These are phyloP conservation scores for Colletotrichum gloeosporioides DNA, from an alignment of 2,329 filamentous ascomycete species.

Conservation along the genomic window DNA sequence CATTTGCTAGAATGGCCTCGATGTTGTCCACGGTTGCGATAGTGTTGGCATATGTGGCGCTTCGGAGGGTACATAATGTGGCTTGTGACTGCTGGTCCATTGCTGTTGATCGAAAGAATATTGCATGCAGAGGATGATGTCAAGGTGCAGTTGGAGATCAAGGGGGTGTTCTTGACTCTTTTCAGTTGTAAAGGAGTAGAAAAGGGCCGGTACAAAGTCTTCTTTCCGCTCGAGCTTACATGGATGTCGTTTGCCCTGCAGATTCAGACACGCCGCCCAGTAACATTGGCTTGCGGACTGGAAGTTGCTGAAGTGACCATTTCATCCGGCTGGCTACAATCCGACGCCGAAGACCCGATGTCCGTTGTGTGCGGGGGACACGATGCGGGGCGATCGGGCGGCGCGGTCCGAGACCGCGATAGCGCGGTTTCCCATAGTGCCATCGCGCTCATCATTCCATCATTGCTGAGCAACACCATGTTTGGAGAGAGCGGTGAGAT, in stretches of 20 bases:
- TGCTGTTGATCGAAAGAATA: neutral
- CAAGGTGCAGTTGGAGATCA: neutral
- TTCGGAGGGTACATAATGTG: neutral
- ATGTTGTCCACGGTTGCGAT: neutral
- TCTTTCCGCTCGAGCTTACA: neutral
- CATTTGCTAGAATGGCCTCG: neutral
- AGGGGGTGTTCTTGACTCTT: neutral
- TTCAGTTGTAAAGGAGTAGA: neutral
- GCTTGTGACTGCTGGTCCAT: neutral
- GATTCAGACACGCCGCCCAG: neutral
- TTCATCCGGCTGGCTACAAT: neutral
- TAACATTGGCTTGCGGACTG: neutral
- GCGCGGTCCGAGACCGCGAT: constrained; percentile 59
- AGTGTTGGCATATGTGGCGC: neutral
- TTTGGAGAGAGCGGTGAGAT: neutral
- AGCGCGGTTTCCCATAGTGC: constrained; percentile 57
- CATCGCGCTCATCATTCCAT: neutral
- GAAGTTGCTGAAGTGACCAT: neutral
- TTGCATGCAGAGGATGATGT: neutral
- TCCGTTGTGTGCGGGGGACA: constrained; percentile 47
- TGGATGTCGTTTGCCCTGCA: neutral
- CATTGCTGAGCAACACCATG: neutral
- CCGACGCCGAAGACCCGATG: constrained; percentile 45
- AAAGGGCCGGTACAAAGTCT: neutral
- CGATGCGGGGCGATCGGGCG: neutral